These are phyloP conservation scores for Fusarium continuum DNA, from an alignment of 2,329 filamentous ascomycete species.

Conservation along the genomic window DNA sequence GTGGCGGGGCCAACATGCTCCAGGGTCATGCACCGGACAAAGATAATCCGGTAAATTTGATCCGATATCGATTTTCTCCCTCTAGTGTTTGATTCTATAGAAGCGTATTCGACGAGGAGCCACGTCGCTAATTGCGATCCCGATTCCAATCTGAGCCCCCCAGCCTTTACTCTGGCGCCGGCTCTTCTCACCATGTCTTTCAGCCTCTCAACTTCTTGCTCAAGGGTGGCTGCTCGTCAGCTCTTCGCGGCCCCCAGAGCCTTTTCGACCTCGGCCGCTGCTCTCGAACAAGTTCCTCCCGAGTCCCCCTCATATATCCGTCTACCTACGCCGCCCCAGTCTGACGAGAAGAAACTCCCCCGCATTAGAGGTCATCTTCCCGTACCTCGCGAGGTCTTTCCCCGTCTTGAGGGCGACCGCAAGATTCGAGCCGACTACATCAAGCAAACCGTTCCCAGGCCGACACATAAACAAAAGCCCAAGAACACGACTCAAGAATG, in stretches of 20 bases:
- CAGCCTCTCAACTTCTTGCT: slow-evolving; percentile 36
- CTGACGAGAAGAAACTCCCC: slow-evolving; percentile 58
- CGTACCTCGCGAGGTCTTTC: slow-evolving; percentile 83
- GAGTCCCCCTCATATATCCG: slow-evolving; percentile 90
- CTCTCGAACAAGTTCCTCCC: slow-evolving; percentile 72
- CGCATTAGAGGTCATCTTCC: slow-evolving; percentile 82
- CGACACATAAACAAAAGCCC: slow-evolving; percentile 53
- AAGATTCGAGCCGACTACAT: slow-evolving; percentile 73
- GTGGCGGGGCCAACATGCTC: slow-evolving; percentile 30
- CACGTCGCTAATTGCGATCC: slow-evolving; percentile 35
- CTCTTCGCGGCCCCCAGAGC: slow-evolving; percentile 41
- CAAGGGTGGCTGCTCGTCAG: slow-evolving; percentile 42
- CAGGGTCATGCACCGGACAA: slow-evolving; percentile 20
- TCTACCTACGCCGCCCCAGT: slow-evolving; percentile 79
- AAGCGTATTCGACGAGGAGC: slow-evolving; percentile 23
- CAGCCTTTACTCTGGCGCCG: slow-evolving; percentile 14
- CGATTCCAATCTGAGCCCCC: slow-evolving; percentile 18
- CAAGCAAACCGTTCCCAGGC: slow-evolving; percentile 64
- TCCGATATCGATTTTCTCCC: slow-evolving; percentile 40
- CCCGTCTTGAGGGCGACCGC: slow-evolving; percentile 60
- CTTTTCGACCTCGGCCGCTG: slow-evolving; percentile 49
- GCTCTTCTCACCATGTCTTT: slow-evolving; percentile 44
- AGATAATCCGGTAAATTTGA: slow-evolving; percentile 42
- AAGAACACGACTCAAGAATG: slow-evolving; percentile 60
- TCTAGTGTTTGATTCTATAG: slow-evolving; percentile 5